phyloP scores from a whole-genome alignment of 2,329 filamentous ascomycete genomes.

The Aspergillus nomiae region DNA sequence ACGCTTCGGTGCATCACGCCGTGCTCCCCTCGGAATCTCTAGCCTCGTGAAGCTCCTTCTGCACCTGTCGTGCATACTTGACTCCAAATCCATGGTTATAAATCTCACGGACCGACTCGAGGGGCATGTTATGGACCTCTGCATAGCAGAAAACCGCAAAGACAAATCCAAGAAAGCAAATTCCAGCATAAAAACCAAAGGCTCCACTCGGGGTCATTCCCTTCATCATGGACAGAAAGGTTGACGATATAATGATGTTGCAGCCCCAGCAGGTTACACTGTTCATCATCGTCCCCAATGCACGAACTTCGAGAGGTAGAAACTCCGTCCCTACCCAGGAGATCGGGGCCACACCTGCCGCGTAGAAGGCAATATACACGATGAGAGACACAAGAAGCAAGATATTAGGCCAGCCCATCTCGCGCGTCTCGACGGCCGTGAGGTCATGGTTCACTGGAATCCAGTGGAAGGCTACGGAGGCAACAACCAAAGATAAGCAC shows the following conservation, averaged over 20 bases:
- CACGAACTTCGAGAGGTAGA: conserved; percentile 52
- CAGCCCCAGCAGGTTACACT: conserved; percentile 34
- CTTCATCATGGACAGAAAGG: conserved; percentile 53
- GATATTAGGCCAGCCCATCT: conserved; percentile 37
- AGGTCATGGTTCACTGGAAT: conserved; percentile 50
- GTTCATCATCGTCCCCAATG: conserved; percentile 51
- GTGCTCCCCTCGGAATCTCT: background rate
- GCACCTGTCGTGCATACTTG: conserved; percentile 42
- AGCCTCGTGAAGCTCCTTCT: conserved; percentile 32
- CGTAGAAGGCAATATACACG: conserved; percentile 48
- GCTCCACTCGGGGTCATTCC: conserved; percentile 51
- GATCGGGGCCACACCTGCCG: conserved; percentile 49
- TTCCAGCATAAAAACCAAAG: conserved; percentile 55
- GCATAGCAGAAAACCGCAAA: conserved; percentile 55
- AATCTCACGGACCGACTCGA: conserved; percentile 57
- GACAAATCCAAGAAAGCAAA: conserved; percentile 42
- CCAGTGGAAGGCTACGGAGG: conserved; percentile 49
- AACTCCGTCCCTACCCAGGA: conserved; percentile 53
- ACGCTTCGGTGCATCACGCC: background rate
- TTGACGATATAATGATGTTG: conserved; percentile 53
- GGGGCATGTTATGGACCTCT: conserved; percentile 57
- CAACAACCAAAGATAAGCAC: conserved; percentile 40
- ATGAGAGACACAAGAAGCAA: conserved; percentile 49
- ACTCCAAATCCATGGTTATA: conserved; percentile 54
- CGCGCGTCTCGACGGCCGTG: background rate